Conservation (phyloP, 768 basidiomycete genomes). For the Russula earlei region DNA sequence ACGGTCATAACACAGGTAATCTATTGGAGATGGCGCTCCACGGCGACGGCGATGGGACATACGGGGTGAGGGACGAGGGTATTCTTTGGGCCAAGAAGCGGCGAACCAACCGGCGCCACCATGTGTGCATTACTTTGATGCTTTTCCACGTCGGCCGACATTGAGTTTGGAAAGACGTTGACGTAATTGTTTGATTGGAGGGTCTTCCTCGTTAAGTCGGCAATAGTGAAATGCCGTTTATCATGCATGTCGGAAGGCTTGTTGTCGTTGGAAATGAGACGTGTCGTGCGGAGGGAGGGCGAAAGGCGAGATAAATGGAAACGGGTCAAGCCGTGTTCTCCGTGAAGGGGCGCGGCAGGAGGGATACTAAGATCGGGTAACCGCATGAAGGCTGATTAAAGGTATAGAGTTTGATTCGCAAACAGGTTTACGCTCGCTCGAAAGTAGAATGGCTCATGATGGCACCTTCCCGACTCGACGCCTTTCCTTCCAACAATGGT, state of each 20-base stretch:
- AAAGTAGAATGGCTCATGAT: constrained; percentile 3
- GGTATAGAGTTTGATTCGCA: constrained; percentile 22
- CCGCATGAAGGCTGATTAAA: constrained; percentile 19
- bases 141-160: not conserved
- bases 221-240: constrained; percentile 4
- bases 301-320: not conserved
- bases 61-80: not conserved
- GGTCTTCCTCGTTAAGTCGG: not conserved
- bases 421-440: not conserved
- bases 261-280: not conserved
- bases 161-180: constrained; percentile 3
- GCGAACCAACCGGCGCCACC: not conserved
- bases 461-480: not conserved
- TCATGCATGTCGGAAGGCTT: constrained; percentile 3
- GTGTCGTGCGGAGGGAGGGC: not conserved
- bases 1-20: not conserved
- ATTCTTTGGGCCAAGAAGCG: not conserved
- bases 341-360: not conserved
- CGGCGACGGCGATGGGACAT: not conserved
- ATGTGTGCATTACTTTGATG: not conserved
- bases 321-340: too few species aligned
- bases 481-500: constrained; percentile 10
- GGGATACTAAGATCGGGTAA: constrained; percentile 7
- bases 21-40: not conserved
- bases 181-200: constrained; percentile 8